These are phyloP conservation scores for Cladosporium sphaerospermum DNA, from an alignment of 2,329 filamentous ascomycete species.

Conservation along the genomic window DNA sequence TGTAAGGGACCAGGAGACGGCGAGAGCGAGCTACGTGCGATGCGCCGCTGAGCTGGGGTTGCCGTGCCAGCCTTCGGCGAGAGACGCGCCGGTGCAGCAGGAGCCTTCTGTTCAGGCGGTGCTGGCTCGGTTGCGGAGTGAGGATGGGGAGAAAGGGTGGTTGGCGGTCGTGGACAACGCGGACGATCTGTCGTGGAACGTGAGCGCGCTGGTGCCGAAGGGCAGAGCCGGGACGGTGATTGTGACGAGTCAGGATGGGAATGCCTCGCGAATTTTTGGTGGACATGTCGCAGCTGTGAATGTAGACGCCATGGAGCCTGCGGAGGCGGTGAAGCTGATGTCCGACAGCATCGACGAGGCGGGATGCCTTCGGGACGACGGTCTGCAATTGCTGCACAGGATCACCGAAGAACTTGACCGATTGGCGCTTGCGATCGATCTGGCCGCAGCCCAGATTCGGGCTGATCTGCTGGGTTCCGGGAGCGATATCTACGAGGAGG, in stretches of 20 bases:
- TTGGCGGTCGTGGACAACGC: background rate
- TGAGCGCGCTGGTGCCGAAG: background rate
- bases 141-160: background rate
- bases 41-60: background rate
- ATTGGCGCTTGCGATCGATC: background rate
- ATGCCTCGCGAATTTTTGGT: background rate
- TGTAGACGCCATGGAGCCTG: background rate
- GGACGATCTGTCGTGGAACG: background rate
- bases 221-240: background rate
- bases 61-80: background rate
- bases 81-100: background rate
- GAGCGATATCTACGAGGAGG: background rate
- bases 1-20: background rate
- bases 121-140: background rate
- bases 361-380: background rate
- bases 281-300: background rate
- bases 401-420: background rate
- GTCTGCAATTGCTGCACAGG: background rate
- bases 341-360: background rate
- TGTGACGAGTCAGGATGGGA: background rate
- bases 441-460: background rate
- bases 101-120: background rate
- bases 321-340: background rate
- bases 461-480: no score
- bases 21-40: background rate